Base-by-base conservation (phyloP, 805 yeast genomes). In the Suhomyces kilbournensis region DNA sequence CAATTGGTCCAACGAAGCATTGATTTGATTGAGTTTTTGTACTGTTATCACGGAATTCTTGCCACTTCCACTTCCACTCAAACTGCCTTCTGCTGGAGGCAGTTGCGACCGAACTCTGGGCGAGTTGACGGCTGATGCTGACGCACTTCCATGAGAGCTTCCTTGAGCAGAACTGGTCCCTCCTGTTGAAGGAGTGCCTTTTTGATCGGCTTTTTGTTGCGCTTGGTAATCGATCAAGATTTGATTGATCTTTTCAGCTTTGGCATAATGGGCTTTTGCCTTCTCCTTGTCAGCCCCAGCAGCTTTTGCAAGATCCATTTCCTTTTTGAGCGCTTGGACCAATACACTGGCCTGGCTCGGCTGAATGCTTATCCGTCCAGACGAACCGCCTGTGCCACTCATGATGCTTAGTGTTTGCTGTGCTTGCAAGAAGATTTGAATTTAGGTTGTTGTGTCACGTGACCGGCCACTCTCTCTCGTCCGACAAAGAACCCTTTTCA, bases 241-340 rank as follows among this genome's bases (percentile, higher is more conserved):
- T 51, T 59, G 64, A 50, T 65, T 65, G 53, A 65, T 65, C 44
- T 57, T 61, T 46, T 65, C 67, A 8, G 68, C 69, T 25, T 60
- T 58, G 40, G 61, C 60, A 45, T 57, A 61, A 50, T 65, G 69
- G 32, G 56, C 62, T 38, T 62, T 55, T 9, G 66, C 67, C 48
- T 54, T 56, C 14, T 44, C 58, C 25, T 47, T 19, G 46, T 57
- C 57, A 10, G 44, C 47, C 12, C 65, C 65, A 3, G 67, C 65
- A 7, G 64, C 63, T 45, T 60, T 61, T 6, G 66, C 69, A 44
- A 59, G 57, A 3, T 63, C 67, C 30, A 64, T 60, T 50, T 65
- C 67, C 20, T 63, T 63, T 44, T 58, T 63, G 38, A 65, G 56
- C 14, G 65, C 67, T 46, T 59, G 64, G 26, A 64, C 58, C 23